Evolutionary conservation across 257 asterid species (phyloP), one percentile per base, ranked within the genome.

Genomic region (Gentiana dahurica): DNA sequence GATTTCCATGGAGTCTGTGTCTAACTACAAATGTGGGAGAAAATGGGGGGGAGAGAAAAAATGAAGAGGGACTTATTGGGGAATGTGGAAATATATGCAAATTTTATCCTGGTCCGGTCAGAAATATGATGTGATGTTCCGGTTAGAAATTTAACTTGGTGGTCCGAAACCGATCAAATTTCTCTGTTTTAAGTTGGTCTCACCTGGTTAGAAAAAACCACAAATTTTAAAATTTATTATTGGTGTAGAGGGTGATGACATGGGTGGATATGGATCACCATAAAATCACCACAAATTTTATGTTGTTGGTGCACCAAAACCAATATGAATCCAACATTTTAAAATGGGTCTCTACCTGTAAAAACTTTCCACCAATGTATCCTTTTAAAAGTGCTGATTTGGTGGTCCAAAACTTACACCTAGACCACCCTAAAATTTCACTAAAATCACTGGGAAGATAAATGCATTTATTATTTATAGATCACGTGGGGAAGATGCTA

Each of bases 151-250:
- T 73, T 74, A 46, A n/a, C 35, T 72, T 81, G 54, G 85, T 72
- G 54, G 81, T 90, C 95, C 85, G 79, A 12, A 69, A 78, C 61
- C 71, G 64, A 13, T 69, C 56, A 47, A 68, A 76, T 24, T 79
- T 72, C 80, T 11, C 62, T 38, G 64, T 6, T 71, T 2, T 81
- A n/a, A 35, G 32, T 54, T 36, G 12, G 36, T 15, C 3, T 12
- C 7, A 47, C 38, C 34, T 35, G 47, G 45, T 32, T 44, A 12
- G 47, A 43, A 44, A 1, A 7, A 15, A 2, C 90, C 90, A 82
- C 78, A 15, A 11, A 61, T 9, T 4, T 6, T 46, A 43, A 58
- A 13, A 52, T 15, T 45, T 34, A 47, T 8, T 1, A 53, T 12
- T 4, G 44, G 7, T 12, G 39, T 3, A 6, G 9, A 2, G 35